Evolutionary conservation across 306 rosid species (phyloP).

Genomic region (Ormosia emarginata): DNA sequence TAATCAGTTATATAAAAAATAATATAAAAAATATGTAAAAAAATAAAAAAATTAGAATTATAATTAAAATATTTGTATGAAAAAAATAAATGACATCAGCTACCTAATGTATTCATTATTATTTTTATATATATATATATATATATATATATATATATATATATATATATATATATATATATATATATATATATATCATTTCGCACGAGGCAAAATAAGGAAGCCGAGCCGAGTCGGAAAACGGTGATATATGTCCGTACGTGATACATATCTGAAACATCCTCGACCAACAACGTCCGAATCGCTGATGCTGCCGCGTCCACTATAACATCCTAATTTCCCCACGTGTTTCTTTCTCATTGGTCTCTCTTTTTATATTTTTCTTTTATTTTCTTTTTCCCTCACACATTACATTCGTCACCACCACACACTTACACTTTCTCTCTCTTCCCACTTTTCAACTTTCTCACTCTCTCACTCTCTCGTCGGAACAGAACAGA

Average conservation of each 20-base stretch:
- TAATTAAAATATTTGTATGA: no score
- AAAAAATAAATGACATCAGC: no score
- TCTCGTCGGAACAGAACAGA: slow-evolving; percentile 57
- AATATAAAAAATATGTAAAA: no score
- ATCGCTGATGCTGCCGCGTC: slow-evolving; percentile 11
- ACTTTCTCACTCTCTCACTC: slow-evolving; percentile 20
- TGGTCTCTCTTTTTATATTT: not conserved
- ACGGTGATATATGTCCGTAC: not conserved
- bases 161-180: no score
- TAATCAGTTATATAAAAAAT: no score
- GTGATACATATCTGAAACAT: slow-evolving; percentile 16
- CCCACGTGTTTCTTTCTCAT: slow-evolving; percentile 36
- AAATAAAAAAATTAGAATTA: no score
- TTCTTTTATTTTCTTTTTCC: not conserved
- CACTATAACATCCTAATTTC: not conserved
- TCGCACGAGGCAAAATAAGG: slow-evolving; percentile 2
- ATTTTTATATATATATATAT: no score
- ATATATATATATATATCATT: no score
- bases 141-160: no score
- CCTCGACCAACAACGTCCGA: slow-evolving; percentile 46
- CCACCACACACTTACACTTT: not conserved
- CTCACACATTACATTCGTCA: not conserved
- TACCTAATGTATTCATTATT: no score
- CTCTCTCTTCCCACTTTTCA: slow-evolving; percentile 30
- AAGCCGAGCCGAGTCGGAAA: slow-evolving; percentile 4